phyloP scores from a whole-genome alignment of 2,329 filamentous ascomycete species.

The Fusarium drepaniforme region DNA sequence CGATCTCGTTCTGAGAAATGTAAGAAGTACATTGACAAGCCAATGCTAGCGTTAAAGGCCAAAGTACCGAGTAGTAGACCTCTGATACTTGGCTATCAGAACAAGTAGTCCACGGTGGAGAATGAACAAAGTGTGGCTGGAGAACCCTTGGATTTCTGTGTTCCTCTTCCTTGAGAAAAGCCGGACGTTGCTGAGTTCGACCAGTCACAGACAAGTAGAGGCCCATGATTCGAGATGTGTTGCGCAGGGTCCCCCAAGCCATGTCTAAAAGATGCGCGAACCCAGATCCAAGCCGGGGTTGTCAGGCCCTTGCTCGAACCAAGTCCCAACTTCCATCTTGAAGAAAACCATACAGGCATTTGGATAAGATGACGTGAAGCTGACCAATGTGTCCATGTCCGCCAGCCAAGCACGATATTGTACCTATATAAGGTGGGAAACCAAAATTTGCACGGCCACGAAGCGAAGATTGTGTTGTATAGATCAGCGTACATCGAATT shows the following conservation, averaged over 20 bases:
- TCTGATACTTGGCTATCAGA: constrained; percentile 6
- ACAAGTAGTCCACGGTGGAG: not conserved
- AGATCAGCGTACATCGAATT: not conserved
- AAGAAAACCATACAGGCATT: not conserved
- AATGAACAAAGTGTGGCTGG: not conserved
- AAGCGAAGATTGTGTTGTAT: not conserved
- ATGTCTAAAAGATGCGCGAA: not conserved
- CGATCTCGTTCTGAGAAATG: not conserved
- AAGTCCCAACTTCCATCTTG: constrained; percentile 3
- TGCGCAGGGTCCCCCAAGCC: not conserved
- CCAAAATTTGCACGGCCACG: not conserved
- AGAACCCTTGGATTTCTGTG: constrained; percentile 7
- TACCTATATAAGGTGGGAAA: not conserved
- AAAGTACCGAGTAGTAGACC: not conserved
- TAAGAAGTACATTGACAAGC: not conserved
- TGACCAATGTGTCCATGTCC: not conserved
- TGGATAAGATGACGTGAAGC: not conserved
- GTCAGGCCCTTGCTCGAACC: not conserved
- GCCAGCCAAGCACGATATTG: not conserved
- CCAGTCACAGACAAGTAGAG: constrained; percentile 27
- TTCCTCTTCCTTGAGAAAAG: not conserved
- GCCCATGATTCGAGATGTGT: constrained; percentile 23
- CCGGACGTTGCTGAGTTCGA: not conserved
- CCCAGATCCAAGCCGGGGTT: not conserved
- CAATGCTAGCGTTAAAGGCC: not conserved